Conservation (phyloP, 129 eudicot genomes). For the Escallonia herrerae region DNA sequence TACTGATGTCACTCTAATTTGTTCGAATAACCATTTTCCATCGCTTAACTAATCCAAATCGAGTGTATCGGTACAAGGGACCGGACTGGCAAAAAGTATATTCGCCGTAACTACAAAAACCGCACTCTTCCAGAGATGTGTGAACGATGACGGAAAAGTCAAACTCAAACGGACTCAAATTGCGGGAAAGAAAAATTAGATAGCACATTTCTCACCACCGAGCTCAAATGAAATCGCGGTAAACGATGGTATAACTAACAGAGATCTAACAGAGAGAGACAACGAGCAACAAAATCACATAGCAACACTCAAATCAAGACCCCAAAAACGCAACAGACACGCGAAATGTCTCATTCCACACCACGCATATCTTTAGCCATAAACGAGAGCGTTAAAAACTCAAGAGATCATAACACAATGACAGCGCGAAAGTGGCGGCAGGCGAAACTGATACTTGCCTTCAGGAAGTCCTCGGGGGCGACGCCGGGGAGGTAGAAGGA, state of each 20-base stretch:
- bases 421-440: not conserved
- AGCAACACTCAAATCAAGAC: not conserved
- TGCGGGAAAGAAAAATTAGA: not conserved
- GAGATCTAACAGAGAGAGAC: not conserved
- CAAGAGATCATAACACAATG: not conserved
- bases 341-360: not conserved
- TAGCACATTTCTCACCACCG: not conserved
- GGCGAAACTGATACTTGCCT: conserved; percentile 8
- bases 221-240: not conserved
- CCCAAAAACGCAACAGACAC: not conserved
- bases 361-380: not conserved
- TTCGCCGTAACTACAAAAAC: not conserved
- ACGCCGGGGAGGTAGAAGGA: conserved; percentile 38
- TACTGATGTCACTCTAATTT: too few relatives aligned
- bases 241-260: not conserved
- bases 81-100: not conserved
- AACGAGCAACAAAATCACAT: not conserved
- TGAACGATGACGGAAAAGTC: not conserved
- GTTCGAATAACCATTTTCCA: not conserved
- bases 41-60: not conserved
- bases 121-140: not conserved
- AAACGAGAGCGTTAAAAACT: not conserved
- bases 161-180: not conserved
- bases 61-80: too few relatives aligned
- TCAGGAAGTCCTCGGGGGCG: conserved; percentile 35